Percentiles rank a stretch among this genome's conserved stretches.
These are phyloP conservation scores for Coemansia sp. DNA, from an alignment of 371 early-diverging fungal genomes.

Conservation along the genomic window DNA sequence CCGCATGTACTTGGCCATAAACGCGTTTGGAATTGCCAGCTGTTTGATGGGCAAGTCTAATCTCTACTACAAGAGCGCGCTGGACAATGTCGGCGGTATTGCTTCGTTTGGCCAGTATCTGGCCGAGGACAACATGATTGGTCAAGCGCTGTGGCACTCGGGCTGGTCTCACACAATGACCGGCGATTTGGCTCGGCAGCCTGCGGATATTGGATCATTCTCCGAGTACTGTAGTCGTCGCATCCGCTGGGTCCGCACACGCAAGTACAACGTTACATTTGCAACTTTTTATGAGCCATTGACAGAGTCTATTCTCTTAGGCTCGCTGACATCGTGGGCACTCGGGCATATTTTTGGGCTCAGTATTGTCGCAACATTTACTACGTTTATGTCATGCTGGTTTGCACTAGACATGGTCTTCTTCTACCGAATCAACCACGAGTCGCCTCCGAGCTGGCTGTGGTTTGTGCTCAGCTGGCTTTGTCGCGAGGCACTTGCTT, in stretches of 20 bases:
- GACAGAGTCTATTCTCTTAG: slow-evolving; percentile 83
- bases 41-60: slow-evolving; percentile 95
- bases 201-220: slow-evolving; percentile 70
- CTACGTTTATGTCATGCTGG: slow-evolving; percentile 74
- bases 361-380: slow-evolving; percentile 58
- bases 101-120: slow-evolving; percentile 82
- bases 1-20: slow-evolving; percentile 90
- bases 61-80: slow-evolving; percentile 81
- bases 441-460: slow-evolving; percentile 41
- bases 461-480: slow-evolving; percentile 66
- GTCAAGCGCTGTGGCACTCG: slow-evolving; percentile 76
- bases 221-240: slow-evolving; percentile 78
- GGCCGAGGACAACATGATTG: slow-evolving; percentile 94
- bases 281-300: slow-evolving; percentile 90
- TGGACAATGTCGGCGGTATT: slow-evolving; percentile 81
- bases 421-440: slow-evolving; percentile 55
- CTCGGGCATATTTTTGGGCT: slow-evolving; percentile 57
- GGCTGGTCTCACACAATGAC: slow-evolving; percentile 85
- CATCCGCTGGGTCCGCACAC: slow-evolving; percentile 87
- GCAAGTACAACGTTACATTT: slow-evolving; percentile 84
- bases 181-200: slow-evolving; percentile 80
- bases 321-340: slow-evolving; percentile 69
- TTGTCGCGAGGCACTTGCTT: slow-evolving; percentile 75
- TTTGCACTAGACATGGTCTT: slow-evolving; percentile 64
- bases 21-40: slow-evolving; percentile 74